A percentile compares a stretch with the other conserved stretches of the same genome.
phyloP scores from a whole-genome alignment of 176 grass and related monocot species.

The Oryza longistaminata region DNA sequence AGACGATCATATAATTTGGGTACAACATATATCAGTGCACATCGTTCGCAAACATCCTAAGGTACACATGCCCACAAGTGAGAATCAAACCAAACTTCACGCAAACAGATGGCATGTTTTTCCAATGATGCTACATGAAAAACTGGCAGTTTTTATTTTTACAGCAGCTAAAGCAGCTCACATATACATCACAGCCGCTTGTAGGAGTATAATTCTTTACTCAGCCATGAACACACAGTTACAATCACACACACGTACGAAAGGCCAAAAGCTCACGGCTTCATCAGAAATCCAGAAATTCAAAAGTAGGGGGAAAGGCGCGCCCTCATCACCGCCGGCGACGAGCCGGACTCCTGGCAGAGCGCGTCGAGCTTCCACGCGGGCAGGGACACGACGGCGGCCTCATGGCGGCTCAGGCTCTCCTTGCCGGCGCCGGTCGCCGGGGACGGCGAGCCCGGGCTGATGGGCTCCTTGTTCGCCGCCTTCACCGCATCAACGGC shows the following conservation, averaged over 20 bases:
- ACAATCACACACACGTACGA: no score
- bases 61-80: no score
- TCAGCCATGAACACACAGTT: no score
- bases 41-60: no score
- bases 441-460: conserved; percentile 42
- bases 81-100: not conserved
- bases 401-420: not conserved
- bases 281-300: not conserved
- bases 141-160: not conserved
- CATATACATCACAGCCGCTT: no score
- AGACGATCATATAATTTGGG: no score
- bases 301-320: conserved; percentile 67
- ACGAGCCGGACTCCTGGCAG: conserved; percentile 45
- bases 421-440: not conserved
- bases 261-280: not conserved
- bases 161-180: not conserved
- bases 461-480: conserved; percentile 41
- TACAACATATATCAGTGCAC: no score
- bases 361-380: conserved; percentile 82
- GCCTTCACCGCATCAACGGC: conserved; percentile 10
- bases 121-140: not conserved
- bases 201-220: no score
- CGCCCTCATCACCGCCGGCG: conserved; percentile 41
- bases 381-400: conserved; percentile 34
- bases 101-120: not conserved